phyloP scores from a whole-genome alignment of 257 asterid genomes.

The Primulina huaijiensis region DNA sequence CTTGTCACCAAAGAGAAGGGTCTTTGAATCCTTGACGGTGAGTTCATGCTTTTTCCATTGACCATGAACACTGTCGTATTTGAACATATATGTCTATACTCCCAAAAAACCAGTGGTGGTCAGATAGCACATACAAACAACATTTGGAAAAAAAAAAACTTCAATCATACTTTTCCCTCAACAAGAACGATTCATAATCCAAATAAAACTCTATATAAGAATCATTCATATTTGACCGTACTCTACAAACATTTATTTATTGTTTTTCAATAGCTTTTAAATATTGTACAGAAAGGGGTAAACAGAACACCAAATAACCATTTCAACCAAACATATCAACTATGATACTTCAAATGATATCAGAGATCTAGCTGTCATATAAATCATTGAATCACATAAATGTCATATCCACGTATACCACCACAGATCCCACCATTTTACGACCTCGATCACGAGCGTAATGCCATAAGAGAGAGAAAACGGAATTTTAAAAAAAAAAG shows the following conservation, averaged over 20 bases:
- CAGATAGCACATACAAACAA: not conserved
- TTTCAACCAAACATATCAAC: not conserved
- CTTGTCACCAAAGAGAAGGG: constrained; percentile 73
- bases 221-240: too few species aligned
- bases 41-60: constrained; percentile 70
- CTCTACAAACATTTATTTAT: too few species aligned
- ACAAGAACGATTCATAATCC: not conserved
- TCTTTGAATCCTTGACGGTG: constrained; percentile 67
- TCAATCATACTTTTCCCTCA: not conserved
- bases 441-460: not conserved
- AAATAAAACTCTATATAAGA: too few species aligned
- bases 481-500: not conserved
- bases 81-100: constrained; percentile 75
- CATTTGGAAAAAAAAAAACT: not conserved
- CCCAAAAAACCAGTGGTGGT: not conserved
- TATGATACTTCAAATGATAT: too few species aligned
- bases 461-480: not conserved
- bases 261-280: too few species aligned
- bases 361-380: not conserved
- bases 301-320: not conserved
- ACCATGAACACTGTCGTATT: constrained; percentile 83
- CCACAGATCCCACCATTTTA: not conserved
- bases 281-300: not conserved
- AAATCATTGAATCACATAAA: not conserved
- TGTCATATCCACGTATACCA: not conserved